These are phyloP conservation scores for Ganoderma sinense DNA, from an alignment of 1,284 basidiomycete genomes.

Conservation along the genomic window DNA sequence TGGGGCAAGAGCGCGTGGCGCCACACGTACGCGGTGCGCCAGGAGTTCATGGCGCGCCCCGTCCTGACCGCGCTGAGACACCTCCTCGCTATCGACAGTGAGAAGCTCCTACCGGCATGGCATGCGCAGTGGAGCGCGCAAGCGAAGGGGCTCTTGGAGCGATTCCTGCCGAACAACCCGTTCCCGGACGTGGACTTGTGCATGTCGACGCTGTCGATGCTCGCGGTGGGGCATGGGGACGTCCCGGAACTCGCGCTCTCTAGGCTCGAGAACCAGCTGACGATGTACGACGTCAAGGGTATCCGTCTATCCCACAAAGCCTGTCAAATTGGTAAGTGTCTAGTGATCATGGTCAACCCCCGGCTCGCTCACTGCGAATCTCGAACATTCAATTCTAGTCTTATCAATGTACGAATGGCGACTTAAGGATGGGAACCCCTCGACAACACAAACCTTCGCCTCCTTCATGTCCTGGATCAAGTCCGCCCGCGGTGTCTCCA, in stretches of 20 bases:
- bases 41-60: slow-evolving; percentile 4
- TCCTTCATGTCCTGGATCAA: slow-evolving; percentile 1
- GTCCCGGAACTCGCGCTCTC: slow-evolving; percentile 1
- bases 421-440: neutral
- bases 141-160: neutral
- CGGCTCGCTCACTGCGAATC: neutral
- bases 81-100: neutral
- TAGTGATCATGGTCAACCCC: too few relatives aligned
- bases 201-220: slow-evolving; percentile 3
- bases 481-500: neutral
- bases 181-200: neutral
- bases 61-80: neutral
- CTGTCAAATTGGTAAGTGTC: neutral
- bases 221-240: neutral
- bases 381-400: neutral
- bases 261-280: slow-evolving; percentile 7
- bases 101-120: neutral
- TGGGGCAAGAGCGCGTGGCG: slow-evolving; percentile 10
- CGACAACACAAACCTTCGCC: neutral
- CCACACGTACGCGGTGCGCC: neutral
- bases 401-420: neutral
- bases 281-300: neutral
- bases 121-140: neutral
- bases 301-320: neutral
- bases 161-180: slow-evolving; percentile 1